Conservation (phyloP, 495 filamentous ascomycete species). For the Hypoxylon perforatum region DNA sequence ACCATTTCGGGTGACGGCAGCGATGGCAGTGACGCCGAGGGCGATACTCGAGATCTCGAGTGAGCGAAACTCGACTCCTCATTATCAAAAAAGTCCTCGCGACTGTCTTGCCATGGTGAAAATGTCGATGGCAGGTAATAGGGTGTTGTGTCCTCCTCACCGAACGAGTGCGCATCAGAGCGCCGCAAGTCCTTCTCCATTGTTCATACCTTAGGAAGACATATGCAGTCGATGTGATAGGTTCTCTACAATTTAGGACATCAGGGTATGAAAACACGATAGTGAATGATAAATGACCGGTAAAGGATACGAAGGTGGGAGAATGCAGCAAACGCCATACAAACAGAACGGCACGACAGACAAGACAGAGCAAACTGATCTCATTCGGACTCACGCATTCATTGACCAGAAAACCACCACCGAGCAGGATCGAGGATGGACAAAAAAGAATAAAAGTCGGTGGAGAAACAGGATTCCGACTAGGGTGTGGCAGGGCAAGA, state of each 20-base stretch:
- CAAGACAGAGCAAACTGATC: neutral
- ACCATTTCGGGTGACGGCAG: slow-evolving; percentile 8
- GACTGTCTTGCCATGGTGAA: slow-evolving; percentile 29
- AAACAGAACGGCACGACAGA: slow-evolving; percentile 1
- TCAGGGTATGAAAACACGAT: slow-evolving; percentile 12
- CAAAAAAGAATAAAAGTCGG: slow-evolving; percentile 1
- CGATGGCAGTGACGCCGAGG: slow-evolving; percentile 2
- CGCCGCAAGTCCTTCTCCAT: slow-evolving; percentile 25
- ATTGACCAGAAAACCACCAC: slow-evolving; percentile 1
- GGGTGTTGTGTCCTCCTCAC: slow-evolving; percentile 9
- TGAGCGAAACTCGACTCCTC: slow-evolving; percentile 4
- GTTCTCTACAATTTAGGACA: neutral
- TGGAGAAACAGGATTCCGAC: slow-evolving; percentile 32
- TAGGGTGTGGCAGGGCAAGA: slow-evolving; percentile 19
- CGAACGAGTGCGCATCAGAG: neutral
- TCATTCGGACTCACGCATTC: slow-evolving; percentile 9
- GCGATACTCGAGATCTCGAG: slow-evolving; percentile 15
- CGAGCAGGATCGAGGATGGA: slow-evolving; percentile 23
- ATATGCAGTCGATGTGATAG: neutral
- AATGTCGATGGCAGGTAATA: slow-evolving; percentile 38
- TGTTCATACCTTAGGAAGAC: neutral
- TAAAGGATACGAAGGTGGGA: neutral
- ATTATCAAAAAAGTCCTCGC: slow-evolving; percentile 2
- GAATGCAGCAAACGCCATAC: neutral
- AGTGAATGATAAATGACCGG: slow-evolving; percentile 8